Evolutionary conservation across 2,329 filamentous ascomycete genomes (phyloP), one percentile per base, ranked within the genome.

Genomic region (Talaromyces pinophilus): DNA sequence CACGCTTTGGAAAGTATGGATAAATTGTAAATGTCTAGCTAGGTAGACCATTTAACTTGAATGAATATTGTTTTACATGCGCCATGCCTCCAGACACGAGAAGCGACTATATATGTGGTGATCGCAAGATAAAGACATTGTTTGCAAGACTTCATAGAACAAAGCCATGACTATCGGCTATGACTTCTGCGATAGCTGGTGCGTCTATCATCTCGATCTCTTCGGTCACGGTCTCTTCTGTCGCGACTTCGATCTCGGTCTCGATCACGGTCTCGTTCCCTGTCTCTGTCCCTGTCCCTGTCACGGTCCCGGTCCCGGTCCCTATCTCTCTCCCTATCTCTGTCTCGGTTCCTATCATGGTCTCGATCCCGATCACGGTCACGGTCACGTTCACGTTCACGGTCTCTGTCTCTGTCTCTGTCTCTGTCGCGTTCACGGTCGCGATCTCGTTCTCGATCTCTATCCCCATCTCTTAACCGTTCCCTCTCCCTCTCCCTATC

Each of bases 181-280:
- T 69, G 62, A 67, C 52, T 50, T 57, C 62, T 57, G 65, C 57
- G 61, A 71, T 70, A 69, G 72, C 71, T 64, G 70, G 55, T 38
- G 15, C 59, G 19, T 22, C 62, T 57, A 15, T 54, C 50, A n/a
- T 57, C 64, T 17, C 50, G 48, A 38, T 64, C 62, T 59, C 62
- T 57, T 48, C 61, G 33, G 22, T 63, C 61, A 55, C 61, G 61
- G 38, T 54, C 64, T 62, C 57, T 60, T 65, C 59, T 60, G 38
- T 52, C 71, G 66, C 62, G 72, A 64, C 60, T 67, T 67, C 40
- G 57, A 70, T 73, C 30, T 69, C 68, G 57, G 48, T 70, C 73
- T 73, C 63, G 50, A 2, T 54, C 57, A 8, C 63, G 22, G 7
- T 64, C 63, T 28, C 69, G 44, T 15, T 70, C 62, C 17, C 68